Evolutionary conservation across 208 protist genomes (phyloP), one percentile per base, ranked within the genome.

Genomic region (Strigomonas culicis): DNA sequence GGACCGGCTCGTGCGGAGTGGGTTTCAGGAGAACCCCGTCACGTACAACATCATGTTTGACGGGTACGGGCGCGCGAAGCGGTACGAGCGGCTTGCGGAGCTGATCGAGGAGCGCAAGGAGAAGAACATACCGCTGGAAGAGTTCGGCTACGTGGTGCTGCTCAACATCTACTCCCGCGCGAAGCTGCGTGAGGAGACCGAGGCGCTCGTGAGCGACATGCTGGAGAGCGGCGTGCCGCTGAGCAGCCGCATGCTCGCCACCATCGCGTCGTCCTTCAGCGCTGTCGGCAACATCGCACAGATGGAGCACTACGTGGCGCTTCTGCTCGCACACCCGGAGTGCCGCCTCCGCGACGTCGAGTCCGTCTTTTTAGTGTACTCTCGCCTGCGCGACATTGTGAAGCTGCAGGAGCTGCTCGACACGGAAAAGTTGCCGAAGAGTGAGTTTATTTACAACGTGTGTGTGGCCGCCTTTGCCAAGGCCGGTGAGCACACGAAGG

Each of bases 11-110:
- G 68, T 77, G 47, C 64, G 57, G 11, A 79, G 88, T 47, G 86
- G 88, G 4, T 89, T 94, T 63, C 58, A 79, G 8, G 86, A 94
- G 44, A 95, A 90, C 63, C 70, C 82, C 22, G 81, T 94, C 8
- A 97, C 92, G 1, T 97, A 86, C 70, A 97, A 97, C 71, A 95
- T 97, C 55, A 70, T 97, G 27, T 79, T 92, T 62, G 88, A 94
- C 17, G 92, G 92, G 36, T 97, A 95, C 72, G 88, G 92, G 3
- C 81, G 88, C 1, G 88, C 92, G 2, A 90, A 92, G 61, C 79
- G 89, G 6, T 95, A 83, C 59, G 89, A 97, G 60, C 82, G 84
- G 55, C 70, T 97, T 50, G 74, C 79, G 50, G 88, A 95, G 63
- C 66, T 97, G 6, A 68, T 95, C 30, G 66, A 82, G 49, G 84